A percentile compares a stretch with the other conserved stretches of the same genome.
Evolutionary conservation across 495 filamentous ascomycete species (phyloP).

Genomic region (Barbatosphaeria neglecta): DNA sequence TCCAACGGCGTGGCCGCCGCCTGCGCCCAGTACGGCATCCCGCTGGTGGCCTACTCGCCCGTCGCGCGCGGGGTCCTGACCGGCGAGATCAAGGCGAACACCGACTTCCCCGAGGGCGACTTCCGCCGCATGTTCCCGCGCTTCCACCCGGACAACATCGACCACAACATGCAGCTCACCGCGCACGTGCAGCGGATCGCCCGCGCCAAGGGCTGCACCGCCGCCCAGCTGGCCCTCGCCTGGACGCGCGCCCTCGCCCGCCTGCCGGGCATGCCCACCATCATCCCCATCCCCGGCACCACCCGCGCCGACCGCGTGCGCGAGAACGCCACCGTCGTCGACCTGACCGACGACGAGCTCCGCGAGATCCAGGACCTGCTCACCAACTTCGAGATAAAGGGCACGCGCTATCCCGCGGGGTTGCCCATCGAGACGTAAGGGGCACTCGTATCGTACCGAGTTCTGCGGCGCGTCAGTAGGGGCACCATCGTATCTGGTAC

Average conservation of each 20-base stretch:
- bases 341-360: constrained; percentile 37
- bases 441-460: too few species aligned
- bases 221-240: constrained; percentile 64
- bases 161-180: constrained; percentile 62
- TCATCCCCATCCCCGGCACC: constrained; percentile 79
- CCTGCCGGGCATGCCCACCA: constrained; percentile 50
- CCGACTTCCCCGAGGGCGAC: constrained; percentile 53
- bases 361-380: constrained; percentile 36
- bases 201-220: constrained; percentile 53
- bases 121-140: constrained; percentile 42
- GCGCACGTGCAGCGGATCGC: constrained; percentile 55
- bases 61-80: constrained; percentile 48
- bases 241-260: constrained; percentile 51
- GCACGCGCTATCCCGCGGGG: constrained; percentile 24
- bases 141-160: constrained; percentile 59
- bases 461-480: too few species aligned
- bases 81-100: constrained; percentile 46
- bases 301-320: constrained; percentile 32
- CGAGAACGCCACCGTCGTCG: constrained; percentile 38
- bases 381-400: constrained; percentile 26
- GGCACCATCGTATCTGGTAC: too few species aligned
- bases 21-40: constrained; percentile 60
- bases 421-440: constrained; percentile 21
- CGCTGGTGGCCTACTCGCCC: constrained; percentile 50
- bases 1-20: constrained; percentile 61